These are phyloP conservation scores for Aaosphaeria arxii DNA, from an alignment of 2,329 filamentous ascomycete genomes.

Conservation along the genomic window DNA sequence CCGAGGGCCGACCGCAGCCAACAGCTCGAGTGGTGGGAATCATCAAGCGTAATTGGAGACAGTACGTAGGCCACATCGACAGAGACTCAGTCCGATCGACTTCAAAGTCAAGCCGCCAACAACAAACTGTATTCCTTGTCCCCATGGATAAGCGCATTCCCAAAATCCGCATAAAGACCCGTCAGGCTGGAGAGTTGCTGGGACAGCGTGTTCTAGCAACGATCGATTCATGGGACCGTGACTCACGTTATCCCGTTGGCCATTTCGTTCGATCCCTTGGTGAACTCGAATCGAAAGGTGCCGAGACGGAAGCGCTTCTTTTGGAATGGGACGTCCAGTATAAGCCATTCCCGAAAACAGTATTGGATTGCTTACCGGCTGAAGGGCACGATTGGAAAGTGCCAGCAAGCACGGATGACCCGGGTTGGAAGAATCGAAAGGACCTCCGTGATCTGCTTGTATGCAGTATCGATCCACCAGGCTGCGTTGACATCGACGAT, in stretches of 20 bases:
- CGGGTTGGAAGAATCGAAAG: constrained; percentile 80
- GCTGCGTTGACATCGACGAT: constrained; percentile 98
- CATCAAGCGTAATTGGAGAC: constrained; percentile 94
- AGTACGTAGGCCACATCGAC: constrained; percentile 96
- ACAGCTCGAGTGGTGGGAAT: constrained; percentile 90
- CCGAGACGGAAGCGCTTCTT: constrained; percentile 90
- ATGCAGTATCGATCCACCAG: constrained; percentile 95
- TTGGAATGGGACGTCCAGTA: constrained; percentile 98
- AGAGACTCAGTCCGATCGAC: constrained; percentile 75
- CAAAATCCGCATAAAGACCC: constrained; percentile 88
- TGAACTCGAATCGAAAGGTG: constrained; percentile 93
- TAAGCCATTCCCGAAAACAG: constrained; percentile 91
- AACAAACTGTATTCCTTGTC: constrained; percentile 90
- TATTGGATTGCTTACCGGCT: constrained; percentile 84
- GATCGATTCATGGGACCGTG: constrained; percentile 92
- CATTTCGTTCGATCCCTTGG: constrained; percentile 93
- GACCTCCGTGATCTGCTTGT: constrained; percentile 85
- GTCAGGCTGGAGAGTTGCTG: constrained; percentile 82
- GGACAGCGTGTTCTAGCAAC: constrained; percentile 91
- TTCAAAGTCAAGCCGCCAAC: constrained; percentile 73
- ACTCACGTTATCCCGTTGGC: constrained; percentile 86
- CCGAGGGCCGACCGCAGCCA: constrained; percentile 78
- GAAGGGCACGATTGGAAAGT: constrained; percentile 96
- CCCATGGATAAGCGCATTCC: constrained; percentile 98
- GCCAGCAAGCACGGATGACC: constrained; percentile 72